Conservation (phyloP, 805 yeast genomes). For the Nakazawaea populi region DNA sequence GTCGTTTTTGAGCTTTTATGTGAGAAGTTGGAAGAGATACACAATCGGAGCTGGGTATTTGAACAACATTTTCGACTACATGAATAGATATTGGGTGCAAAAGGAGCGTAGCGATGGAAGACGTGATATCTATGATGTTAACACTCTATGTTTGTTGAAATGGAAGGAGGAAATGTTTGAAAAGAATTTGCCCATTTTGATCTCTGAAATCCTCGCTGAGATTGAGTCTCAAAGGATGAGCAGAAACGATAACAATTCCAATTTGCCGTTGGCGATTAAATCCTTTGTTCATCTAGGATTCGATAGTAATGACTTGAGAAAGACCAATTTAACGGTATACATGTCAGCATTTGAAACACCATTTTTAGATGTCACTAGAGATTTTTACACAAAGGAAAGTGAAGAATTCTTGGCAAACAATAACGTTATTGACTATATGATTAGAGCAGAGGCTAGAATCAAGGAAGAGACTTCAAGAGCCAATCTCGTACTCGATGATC, state of each 20-base stretch:
- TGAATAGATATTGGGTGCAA: conserved; percentile 96
- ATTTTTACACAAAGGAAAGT: conserved; percentile 66
- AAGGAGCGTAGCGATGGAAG: conserved; percentile 94
- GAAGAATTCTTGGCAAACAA: conserved; percentile 58
- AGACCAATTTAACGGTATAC: conserved; percentile 77
- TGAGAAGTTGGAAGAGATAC: conserved; percentile 81
- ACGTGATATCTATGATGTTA: conserved; percentile 84
- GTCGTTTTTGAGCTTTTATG: conserved; percentile 75
- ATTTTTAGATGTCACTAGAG: conserved; percentile 64
- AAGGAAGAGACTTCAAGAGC: conserved; percentile 79
- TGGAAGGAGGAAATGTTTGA: conserved; percentile 86
- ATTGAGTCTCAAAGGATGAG: conserved; percentile 78
- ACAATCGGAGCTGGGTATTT: conserved; percentile 88
- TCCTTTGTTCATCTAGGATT: conserved; percentile 89
- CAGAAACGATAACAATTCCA: conserved; percentile 59
- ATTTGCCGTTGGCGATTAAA: conserved; percentile 68
- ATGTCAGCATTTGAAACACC: conserved; percentile 71
- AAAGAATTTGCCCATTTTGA: conserved; percentile 52
- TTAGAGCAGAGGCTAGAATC: conserved; percentile 76
- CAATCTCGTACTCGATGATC: conserved; percentile 76
- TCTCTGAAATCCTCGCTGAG: conserved; percentile 67
- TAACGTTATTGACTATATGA: conserved; percentile 87
- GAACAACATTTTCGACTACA: conserved; percentile 90
- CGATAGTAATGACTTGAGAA: conserved; percentile 84
- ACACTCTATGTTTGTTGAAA: conserved; percentile 77